These are phyloP conservation scores for Neurospora hispaniola DNA, from an alignment of 495 filamentous ascomycete species.

Conservation along the genomic window DNA sequence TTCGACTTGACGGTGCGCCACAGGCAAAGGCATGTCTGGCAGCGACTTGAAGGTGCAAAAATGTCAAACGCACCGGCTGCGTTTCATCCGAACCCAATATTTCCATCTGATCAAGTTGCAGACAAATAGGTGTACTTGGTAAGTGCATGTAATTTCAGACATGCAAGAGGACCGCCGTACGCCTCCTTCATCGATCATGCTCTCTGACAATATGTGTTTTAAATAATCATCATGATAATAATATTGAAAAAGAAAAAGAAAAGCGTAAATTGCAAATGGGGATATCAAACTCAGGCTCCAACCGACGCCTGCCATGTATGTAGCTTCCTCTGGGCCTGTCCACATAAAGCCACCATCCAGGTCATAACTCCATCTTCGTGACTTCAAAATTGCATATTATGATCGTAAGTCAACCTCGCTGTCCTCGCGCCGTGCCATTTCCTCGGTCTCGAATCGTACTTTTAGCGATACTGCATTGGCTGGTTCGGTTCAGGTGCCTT, in stretches of 20 bases:
- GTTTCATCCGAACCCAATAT: not conserved
- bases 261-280: not conserved
- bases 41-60: not conserved
- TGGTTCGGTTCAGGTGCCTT: slow-evolving; percentile 18
- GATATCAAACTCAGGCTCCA: not conserved
- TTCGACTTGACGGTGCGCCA: not conserved
- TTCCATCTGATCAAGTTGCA: not conserved
- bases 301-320: not conserved
- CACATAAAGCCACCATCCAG: not conserved
- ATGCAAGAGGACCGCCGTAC: not conserved
- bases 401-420: not conserved
- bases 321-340: not conserved
- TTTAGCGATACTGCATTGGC: slow-evolving; percentile 27
- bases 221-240: no score
- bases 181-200: not conserved
- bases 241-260: no score
- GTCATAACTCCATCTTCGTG: not conserved
- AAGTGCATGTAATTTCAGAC: not conserved
- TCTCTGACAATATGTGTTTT: not conserved
- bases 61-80: not conserved
- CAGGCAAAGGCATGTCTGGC: not conserved
- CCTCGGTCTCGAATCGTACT: not conserved
- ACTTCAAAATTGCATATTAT: not conserved
- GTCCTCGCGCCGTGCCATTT: not conserved
- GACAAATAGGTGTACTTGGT: not conserved